Conservation (phyloP, 2,329 filamentous ascomycete genomes). For the Apiospora marii region DNA sequence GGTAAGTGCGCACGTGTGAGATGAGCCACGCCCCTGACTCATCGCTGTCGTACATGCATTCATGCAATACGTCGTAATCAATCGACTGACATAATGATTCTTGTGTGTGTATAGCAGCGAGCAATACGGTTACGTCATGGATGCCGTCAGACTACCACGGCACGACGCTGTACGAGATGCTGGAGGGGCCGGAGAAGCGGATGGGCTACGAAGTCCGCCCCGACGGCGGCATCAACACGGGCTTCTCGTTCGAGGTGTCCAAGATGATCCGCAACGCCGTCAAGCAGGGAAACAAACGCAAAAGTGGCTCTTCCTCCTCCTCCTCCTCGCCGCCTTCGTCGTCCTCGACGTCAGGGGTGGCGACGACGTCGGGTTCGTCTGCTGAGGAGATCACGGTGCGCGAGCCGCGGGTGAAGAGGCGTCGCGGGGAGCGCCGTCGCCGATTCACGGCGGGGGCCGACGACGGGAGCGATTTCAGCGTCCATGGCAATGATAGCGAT, state of each 20-base stretch:
- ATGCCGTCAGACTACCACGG: constrained; percentile 33
- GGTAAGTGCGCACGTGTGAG: background rate
- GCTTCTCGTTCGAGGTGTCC: constrained; percentile 31
- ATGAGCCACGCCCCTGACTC: background rate
- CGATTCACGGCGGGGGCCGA: background rate
- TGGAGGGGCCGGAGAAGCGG: constrained; percentile 26
- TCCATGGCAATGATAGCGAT: background rate
- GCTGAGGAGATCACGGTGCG: constrained; percentile 1
- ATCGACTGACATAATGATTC: background rate
- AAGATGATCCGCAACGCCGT: constrained; percentile 28
- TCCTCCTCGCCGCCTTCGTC: too few species aligned
- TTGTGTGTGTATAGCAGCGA: constrained; percentile 20
- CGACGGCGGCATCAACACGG: constrained; percentile 32
- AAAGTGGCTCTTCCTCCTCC: background rate
- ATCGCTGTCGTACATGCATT: background rate
- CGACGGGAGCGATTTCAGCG: background rate
- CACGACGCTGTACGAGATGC: constrained; percentile 35
- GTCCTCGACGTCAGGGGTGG: background rate
- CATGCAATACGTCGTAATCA: background rate
- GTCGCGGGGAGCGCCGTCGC: background rate
- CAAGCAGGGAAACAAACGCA: constrained; percentile 19
- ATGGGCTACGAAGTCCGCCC: constrained; percentile 28
- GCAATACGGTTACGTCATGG: constrained; percentile 33
- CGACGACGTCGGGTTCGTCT: background rate
- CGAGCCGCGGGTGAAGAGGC: background rate